These are phyloP conservation scores for Vicia villosa DNA, from an alignment of 306 rosid species.

Conservation along the genomic window DNA sequence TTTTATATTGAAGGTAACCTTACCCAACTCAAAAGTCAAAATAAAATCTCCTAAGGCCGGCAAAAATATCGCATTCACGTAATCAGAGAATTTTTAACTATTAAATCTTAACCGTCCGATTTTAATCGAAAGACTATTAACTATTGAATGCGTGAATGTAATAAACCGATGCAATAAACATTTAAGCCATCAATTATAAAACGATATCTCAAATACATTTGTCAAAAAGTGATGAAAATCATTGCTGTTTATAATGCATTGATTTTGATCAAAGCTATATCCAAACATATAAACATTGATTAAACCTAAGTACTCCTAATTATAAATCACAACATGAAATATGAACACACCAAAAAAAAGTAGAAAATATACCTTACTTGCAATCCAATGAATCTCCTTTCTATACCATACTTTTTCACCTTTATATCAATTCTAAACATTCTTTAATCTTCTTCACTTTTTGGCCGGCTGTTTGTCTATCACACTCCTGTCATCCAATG, in stretches of 20 bases:
- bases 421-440: conserved; percentile 31
- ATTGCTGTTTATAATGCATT: conserved; percentile 1
- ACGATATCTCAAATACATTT: neutral
- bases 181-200: no score
- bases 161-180: no score
- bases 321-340: neutral
- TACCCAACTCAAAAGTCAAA: no score
- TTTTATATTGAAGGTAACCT: no score
- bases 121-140: no score
- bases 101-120: no score
- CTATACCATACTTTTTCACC: conserved; percentile 25
- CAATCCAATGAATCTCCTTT: conserved; percentile 43
- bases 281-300: neutral
- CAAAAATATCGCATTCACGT: no score
- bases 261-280: conserved; percentile 38
- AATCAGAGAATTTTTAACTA: no score
- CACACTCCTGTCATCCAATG: conserved; percentile 46
- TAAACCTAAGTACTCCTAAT: conserved; percentile 41
- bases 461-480: conserved; percentile 66
- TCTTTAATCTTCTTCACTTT: conserved; percentile 52
- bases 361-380: conserved; percentile 66
- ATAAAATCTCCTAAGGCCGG: no score
- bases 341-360: conserved; percentile 47
- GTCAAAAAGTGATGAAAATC: conserved; percentile 28
- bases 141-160: no score